A percentile compares a stretch with the other conserved stretches of the same genome.
Conservation (phyloP, 116 monocot genomes). For the Dioscorea cayenensis region DNA sequence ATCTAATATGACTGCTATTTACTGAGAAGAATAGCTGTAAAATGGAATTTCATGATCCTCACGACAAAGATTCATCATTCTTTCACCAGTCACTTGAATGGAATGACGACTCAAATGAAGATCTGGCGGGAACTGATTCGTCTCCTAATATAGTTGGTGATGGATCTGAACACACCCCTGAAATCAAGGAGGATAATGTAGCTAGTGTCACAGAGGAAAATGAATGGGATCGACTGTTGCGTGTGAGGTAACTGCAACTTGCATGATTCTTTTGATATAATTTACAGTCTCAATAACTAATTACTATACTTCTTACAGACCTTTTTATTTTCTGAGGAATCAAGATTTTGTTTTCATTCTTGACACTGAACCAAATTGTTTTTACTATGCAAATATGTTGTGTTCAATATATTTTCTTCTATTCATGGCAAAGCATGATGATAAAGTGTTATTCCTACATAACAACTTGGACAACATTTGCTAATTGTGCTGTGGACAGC, state of each 20-base stretch:
- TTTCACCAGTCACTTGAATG: conserved; percentile 75
- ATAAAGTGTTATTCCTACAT: too few relatives aligned
- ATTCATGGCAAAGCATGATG: too few relatives aligned
- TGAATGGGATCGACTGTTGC: conserved; percentile 95
- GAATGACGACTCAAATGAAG: conserved; percentile 81
- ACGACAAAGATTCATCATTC: not conserved
- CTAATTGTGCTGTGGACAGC: too few relatives aligned
- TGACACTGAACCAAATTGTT: too few relatives aligned
- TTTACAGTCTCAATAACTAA: too few relatives aligned
- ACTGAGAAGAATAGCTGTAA: not conserved
- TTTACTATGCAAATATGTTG: too few relatives aligned
- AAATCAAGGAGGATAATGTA: conserved; percentile 57
- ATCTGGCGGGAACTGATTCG: conserved; percentile 40
- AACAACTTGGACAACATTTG: too few relatives aligned
- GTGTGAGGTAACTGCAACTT: conserved; percentile 47
- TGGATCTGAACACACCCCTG: conserved; percentile 39
- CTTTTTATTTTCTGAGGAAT: too few relatives aligned
- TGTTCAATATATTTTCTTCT: too few relatives aligned
- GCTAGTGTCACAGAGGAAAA: conserved; percentile 54
- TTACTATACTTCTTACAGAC: too few relatives aligned
- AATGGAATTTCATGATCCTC: not conserved
- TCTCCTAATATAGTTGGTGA: conserved; percentile 27
- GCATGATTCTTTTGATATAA: not conserved
- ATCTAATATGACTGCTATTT: not conserved
- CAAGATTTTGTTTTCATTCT: too few relatives aligned